Evolutionary conservation across 345 rosid genomes (phyloP).

Genomic region (Nephelium lappaceum): DNA sequence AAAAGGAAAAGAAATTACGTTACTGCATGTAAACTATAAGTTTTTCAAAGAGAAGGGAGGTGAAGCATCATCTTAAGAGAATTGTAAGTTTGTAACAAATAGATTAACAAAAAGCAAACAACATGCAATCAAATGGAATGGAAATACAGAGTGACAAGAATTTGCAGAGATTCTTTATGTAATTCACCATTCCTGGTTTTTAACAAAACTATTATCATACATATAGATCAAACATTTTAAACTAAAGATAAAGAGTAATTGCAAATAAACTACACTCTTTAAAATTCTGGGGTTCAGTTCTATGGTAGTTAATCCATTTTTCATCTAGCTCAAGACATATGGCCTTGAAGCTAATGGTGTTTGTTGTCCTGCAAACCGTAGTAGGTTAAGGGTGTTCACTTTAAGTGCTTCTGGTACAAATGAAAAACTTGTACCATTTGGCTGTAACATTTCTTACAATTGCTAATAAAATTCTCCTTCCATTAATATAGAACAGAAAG

Average conservation of each 20-base stretch:
- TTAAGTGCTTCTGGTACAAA: not conserved
- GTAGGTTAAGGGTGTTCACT: not conserved
- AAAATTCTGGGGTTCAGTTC: not conserved
- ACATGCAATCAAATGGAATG: not conserved
- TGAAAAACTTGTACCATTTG: not conserved
- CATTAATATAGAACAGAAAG: not conserved
- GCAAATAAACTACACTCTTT: not conserved
- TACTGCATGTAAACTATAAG: not conserved
- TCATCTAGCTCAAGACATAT: not conserved
- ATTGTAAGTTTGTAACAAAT: not conserved
- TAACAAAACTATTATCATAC: not conserved
- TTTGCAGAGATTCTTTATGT: not conserved
- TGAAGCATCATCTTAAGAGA: not conserved
- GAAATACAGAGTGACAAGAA: not conserved
- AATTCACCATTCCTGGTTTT: not conserved
- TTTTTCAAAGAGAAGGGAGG: not conserved
- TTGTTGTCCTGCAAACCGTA: not conserved
- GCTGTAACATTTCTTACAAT: not conserved
- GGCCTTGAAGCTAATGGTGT: not conserved
- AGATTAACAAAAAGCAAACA: not conserved
- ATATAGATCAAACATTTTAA: not conserved
- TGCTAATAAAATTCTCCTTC: not conserved
- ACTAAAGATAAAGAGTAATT: not conserved
- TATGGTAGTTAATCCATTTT: not conserved
- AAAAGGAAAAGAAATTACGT: not conserved